Base-by-base conservation (phyloP, 2,329 filamentous ascomycete species). In the Dendrostoma leiphaemia region DNA sequence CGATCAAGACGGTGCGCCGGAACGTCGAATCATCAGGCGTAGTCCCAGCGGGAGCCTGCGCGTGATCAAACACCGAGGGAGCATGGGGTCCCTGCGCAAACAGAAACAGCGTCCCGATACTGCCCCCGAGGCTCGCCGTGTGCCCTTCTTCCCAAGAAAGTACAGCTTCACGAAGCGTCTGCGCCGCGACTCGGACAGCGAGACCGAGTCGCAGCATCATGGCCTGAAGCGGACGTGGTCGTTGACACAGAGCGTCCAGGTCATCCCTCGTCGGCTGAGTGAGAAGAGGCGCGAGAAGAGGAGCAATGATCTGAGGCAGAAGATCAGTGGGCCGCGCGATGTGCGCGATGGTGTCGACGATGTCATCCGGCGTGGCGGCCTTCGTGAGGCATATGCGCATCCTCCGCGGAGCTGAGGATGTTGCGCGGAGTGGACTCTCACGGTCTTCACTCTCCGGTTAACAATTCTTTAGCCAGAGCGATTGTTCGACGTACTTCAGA, bases 11-110 rank as follows among this genome's bases (percentile, higher is more conserved):
- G 21, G 65, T 63, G 24, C 64, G 61, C 71, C 74, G 1, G 79
- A 85, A 37, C 77, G 82, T 4, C 76, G 82, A 24, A 85, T 78
- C 2, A 83, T 86, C 56, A 75, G 76, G 43, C 76, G 82, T 47
- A 83, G 80, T 6, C 72, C 79, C 4, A 85, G 82, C 60, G 83
- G 83, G 1, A 85, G 79, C 57, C 66, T 86, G 48, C 74, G 81
- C 12, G 82, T 86, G 1, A 78, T 86, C 67, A 75, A 74, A 58
- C 76, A 80, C 51, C 74, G 76, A 6, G 71, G 72, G 29, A 84
- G 80, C 60, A 26, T 24, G 57, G 74, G 78, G 34, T 77, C 76
- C 2, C 57, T 79, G 17, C 65, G 63, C 10, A 48, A 24, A 28
- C 31, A 48, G 43, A 56, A 63, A 4, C 59, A 59, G 6, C 68